Percentiles rank a stretch among this genome's conserved stretches.
Evolutionary conservation across 2,329 filamentous ascomycete species (phyloP).

Genomic region (Calonectria pseudoturangicola): DNA sequence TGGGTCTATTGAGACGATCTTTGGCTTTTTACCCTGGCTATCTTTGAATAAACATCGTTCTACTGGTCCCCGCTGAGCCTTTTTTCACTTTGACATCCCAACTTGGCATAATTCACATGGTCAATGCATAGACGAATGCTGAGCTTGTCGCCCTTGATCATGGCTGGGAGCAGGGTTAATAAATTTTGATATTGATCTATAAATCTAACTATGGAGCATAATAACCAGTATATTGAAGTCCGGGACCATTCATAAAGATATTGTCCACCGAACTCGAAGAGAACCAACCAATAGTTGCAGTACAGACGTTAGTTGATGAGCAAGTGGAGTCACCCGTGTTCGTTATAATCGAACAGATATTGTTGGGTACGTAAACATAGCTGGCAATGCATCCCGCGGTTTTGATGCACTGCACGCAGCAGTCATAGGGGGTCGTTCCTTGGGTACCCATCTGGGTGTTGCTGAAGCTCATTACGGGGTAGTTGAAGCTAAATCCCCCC

Average conservation of each 20-base stretch:
- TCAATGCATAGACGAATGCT: too few species aligned
- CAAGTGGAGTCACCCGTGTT: neutral
- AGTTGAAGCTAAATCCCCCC: slow-evolving; percentile 10
- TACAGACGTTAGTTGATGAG: neutral
- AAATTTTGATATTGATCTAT: too few species aligned
- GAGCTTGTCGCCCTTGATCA: too few species aligned
- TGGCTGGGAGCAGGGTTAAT: too few species aligned
- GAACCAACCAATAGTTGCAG: slow-evolving; percentile 6
- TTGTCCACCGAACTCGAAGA: neutral
- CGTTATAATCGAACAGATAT: neutral
- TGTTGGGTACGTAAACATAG: neutral
- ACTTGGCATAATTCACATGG: too few species aligned
- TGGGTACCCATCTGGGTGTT: neutral
- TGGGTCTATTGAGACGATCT: too few species aligned
- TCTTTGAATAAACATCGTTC: too few species aligned
- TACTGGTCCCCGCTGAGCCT: too few species aligned
- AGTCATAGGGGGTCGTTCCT: neutral
- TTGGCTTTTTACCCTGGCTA: too few species aligned
- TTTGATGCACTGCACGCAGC: neutral
- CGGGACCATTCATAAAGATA: slow-evolving; percentile 17
- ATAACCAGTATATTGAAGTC: neutral
- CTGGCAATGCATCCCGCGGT: neutral
- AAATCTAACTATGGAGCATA: neutral
- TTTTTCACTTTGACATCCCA: too few species aligned
- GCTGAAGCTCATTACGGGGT: neutral